Percentiles rank a stretch among this genome's conserved stretches.
Conservation (phyloP, 2,329 filamentous ascomycete genomes). For the Penicillium sp. region DNA sequence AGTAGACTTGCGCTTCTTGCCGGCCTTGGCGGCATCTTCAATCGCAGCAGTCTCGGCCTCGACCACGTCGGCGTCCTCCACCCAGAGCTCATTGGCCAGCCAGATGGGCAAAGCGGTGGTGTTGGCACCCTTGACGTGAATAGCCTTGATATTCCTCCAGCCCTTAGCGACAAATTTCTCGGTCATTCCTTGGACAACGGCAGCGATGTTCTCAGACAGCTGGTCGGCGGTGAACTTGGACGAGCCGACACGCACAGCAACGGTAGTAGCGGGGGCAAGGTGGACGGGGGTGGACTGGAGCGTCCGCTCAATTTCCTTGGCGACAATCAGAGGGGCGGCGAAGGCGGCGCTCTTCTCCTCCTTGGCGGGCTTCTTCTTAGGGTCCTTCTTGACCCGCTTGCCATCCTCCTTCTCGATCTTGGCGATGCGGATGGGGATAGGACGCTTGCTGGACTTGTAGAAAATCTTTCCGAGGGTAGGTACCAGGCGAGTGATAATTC, state of each 20-base stretch:
- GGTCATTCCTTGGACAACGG: constrained; percentile 70
- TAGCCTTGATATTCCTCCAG: constrained; percentile 80
- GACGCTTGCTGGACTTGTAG: constrained; percentile 85
- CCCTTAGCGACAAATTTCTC: constrained; percentile 82
- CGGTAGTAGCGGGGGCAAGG: constrained; percentile 77
- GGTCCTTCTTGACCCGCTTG: constrained; percentile 63
- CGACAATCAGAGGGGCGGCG: constrained; percentile 68
- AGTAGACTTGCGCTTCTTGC: constrained; percentile 60
- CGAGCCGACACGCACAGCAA: constrained; percentile 77
- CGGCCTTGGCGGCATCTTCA: constrained; percentile 43
- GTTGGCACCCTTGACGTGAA: constrained; percentile 89
- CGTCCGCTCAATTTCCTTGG: constrained; percentile 79
- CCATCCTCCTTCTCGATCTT: constrained; percentile 64
- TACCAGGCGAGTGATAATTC: constrained; percentile 75
- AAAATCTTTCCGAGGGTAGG: constrained; percentile 87
- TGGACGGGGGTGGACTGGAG: constrained; percentile 78
- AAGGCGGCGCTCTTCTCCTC: constrained; percentile 51
- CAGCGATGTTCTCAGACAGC: constrained; percentile 78
- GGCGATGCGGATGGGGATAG: constrained; percentile 78
- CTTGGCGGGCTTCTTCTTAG: constrained; percentile 51
- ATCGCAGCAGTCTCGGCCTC: constrained; percentile 41
- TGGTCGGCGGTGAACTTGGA: constrained; percentile 75
- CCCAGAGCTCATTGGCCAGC: constrained; percentile 90
- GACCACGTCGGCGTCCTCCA: constrained; percentile 75
- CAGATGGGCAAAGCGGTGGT: constrained; percentile 92